Evolutionary conservation across 345 rosid genomes (phyloP).

Genomic region (Lepidium didymum): DNA sequence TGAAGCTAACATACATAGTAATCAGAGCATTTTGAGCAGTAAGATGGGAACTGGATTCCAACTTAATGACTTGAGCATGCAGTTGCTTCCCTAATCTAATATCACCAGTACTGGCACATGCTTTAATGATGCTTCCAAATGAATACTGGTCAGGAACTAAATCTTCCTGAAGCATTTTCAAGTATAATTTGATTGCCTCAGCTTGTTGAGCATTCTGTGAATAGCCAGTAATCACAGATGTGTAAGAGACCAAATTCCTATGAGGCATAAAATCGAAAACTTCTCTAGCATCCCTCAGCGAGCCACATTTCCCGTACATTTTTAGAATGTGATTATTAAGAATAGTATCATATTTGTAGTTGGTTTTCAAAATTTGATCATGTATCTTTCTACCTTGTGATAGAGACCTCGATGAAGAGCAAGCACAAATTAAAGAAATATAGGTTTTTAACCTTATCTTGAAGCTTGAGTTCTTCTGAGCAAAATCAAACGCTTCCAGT

Average conservation of each 20-base stretch:
- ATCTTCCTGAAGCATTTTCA: conserved; percentile 37
- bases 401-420: conserved; percentile 40
- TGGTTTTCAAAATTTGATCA: conserved; percentile 39
- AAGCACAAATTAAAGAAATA: conserved; percentile 37
- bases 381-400: conserved; percentile 52
- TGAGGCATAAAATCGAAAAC: conserved; percentile 64
- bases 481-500: conserved; percentile 37
- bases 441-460: conserved; percentile 31
- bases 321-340: conserved; percentile 47
- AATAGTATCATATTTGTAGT: conserved; percentile 38
- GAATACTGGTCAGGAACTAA: conserved; percentile 44
- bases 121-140: conserved; percentile 48
- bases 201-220: conserved; percentile 49
- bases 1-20: conserved; percentile 50
- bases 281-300: conserved; percentile 50
- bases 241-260: conserved; percentile 69
- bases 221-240: conserved; percentile 74
- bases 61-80: conserved; percentile 47
- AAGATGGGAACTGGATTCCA: conserved; percentile 34
- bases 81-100: conserved; percentile 44
- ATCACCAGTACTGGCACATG: conserved; percentile 37
- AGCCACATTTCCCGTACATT: conserved; percentile 77
- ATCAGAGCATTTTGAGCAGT: conserved; percentile 56
- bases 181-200: conserved; percentile 37
- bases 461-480: conserved; percentile 26